These are phyloP conservation scores for Fonsecaea pedrosoi DNA, from an alignment of 2,329 filamentous ascomycete species.

Conservation along the genomic window DNA sequence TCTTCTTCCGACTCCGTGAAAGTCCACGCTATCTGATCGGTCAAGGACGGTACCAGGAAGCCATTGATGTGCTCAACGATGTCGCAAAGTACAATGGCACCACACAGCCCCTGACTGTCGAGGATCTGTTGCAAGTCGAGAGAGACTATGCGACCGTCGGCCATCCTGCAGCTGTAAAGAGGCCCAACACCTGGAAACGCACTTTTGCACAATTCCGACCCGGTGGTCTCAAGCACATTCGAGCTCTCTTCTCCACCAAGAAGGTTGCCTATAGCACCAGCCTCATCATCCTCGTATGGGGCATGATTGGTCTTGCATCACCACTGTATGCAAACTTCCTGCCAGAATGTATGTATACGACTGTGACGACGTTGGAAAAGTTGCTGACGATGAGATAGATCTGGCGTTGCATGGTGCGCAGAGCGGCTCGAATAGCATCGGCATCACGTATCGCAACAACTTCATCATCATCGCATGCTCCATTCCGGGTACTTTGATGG, in stretches of 20 bases:
- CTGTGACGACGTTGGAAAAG: neutral
- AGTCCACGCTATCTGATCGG: conserved; percentile 84
- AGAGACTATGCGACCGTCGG: conserved; percentile 17
- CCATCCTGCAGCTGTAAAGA: conserved; percentile 22
- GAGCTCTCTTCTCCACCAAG: conserved; percentile 70
- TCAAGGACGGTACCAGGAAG: conserved; percentile 76
- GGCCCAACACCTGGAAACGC: conserved; percentile 46
- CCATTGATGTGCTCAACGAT: conserved; percentile 78
- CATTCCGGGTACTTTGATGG: conserved; percentile 73
- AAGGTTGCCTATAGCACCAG: conserved; percentile 60
- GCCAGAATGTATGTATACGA: conserved; percentile 21
- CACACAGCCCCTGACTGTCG: conserved; percentile 59
- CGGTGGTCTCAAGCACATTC: conserved; percentile 57
- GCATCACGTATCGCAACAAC: conserved; percentile 77
- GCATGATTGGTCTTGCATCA: conserved; percentile 72
- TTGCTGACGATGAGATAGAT: neutral
- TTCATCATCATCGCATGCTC: conserved; percentile 70
- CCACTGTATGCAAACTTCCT: conserved; percentile 80
- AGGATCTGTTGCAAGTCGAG: conserved; percentile 47
- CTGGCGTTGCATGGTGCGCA: conserved; percentile 66
- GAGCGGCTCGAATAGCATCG: conserved; percentile 71
- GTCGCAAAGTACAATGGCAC: conserved; percentile 72
- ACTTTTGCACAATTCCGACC: conserved; percentile 21
- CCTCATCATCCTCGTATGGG: conserved; percentile 75
- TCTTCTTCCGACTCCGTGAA: conserved; percentile 81